These are phyloP conservation scores for Saccharomyces hybrid DNA, from an alignment of 1,139 yeast genomes.

Conservation along the genomic window DNA sequence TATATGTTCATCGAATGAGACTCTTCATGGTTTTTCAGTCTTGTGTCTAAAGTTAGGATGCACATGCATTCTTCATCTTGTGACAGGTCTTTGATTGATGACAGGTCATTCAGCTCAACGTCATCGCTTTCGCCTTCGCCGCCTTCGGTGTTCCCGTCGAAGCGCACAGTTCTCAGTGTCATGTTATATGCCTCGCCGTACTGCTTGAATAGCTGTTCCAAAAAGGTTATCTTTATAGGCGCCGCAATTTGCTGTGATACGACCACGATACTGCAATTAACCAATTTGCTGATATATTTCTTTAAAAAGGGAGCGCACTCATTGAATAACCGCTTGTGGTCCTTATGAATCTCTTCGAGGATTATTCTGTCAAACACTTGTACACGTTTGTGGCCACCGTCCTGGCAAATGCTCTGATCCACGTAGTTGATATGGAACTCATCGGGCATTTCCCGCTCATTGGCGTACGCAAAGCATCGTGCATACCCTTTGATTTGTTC, in stretches of 20 bases:
- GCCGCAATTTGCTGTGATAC: not conserved
- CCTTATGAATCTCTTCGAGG: not conserved
- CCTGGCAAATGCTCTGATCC: not conserved
- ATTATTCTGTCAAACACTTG: not conserved
- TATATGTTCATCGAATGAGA: not conserved
- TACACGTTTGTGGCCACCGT: not conserved
- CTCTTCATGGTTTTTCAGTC: not conserved
- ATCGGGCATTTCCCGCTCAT: not conserved
- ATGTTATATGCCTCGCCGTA: not conserved
- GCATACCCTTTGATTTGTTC: constrained; percentile 1
- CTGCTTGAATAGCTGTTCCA: not conserved
- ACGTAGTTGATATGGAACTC: not conserved
- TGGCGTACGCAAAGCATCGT: constrained; percentile 2
- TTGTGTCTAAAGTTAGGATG: not conserved
- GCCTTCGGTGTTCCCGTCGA: not conserved
- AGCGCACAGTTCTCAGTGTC: not conserved
- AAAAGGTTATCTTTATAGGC: not conserved
- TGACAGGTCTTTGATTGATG: not conserved
- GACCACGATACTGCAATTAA: not conserved
- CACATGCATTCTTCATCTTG: not conserved
- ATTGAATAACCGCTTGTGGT: not conserved
- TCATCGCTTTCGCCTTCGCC: not conserved
- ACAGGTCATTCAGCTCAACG: not conserved
- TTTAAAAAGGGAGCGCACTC: not conserved
- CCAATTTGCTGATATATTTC: not conserved